phyloP scores from a whole-genome alignment of 1,139 yeast species.

The Geotrichum carabidarum region DNA sequence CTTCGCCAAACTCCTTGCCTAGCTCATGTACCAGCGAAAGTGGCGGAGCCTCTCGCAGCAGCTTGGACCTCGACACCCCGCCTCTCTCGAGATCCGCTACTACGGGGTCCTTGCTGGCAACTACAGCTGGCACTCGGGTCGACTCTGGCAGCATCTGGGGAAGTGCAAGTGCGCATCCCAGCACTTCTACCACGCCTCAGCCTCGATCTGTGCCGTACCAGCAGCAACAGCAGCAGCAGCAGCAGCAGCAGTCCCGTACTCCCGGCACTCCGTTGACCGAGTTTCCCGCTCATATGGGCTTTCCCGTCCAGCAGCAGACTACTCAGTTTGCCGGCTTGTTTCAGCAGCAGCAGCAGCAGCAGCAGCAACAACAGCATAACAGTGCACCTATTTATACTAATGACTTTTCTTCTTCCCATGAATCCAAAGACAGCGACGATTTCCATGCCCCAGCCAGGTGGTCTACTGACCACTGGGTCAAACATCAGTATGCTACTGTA shows the following conservation, averaged over 20 bases:
- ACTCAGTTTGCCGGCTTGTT: slow-evolving; percentile 2
- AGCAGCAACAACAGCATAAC: slow-evolving; percentile 15
- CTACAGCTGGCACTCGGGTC: not conserved
- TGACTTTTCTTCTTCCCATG: slow-evolving; percentile 6
- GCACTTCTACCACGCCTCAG: slow-evolving; percentile 5
- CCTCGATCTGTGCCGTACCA: not conserved
- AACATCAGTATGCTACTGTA: not conserved
- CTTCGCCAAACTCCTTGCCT: slow-evolving; percentile 2
- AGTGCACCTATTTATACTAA: slow-evolving; percentile 2
- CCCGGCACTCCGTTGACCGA: not conserved
- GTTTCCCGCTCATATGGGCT: not conserved
- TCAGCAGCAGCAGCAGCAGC: slow-evolving; percentile 18
- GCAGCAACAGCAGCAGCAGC: not conserved
- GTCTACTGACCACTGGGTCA: not conserved
- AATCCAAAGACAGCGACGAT: slow-evolving; percentile 8
- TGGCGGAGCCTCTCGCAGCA: not conserved
- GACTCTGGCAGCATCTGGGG: not conserved
- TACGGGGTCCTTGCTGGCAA: slow-evolving; percentile 14
- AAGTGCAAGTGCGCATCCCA: not conserved
- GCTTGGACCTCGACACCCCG: slow-evolving; percentile 17
- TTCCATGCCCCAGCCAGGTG: slow-evolving; percentile 11
- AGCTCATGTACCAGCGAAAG: not conserved
- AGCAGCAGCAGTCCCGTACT: not conserved
- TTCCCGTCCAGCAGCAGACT: not conserved
- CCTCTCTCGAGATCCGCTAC: slow-evolving; percentile 22